phyloP scores from a whole-genome alignment of 352 stramenopile species.

The Phytophthora megakarya region DNA sequence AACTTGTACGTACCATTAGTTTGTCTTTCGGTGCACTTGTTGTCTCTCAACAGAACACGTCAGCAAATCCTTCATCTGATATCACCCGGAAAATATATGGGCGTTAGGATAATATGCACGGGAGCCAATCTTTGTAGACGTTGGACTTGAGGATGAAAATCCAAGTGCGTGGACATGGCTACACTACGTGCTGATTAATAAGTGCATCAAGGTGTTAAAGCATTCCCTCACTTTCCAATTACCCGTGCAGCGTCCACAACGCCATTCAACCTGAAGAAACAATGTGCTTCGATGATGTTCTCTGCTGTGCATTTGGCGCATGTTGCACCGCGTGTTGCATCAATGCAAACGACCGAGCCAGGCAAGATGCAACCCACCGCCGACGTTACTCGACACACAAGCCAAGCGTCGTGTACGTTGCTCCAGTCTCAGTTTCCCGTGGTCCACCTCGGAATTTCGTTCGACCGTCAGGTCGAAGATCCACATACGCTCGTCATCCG shows the following conservation, averaged over 20 bases:
- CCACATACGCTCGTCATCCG: constrained; percentile 15
- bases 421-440: constrained; percentile 23
- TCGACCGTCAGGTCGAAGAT: constrained; percentile 15
- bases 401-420: constrained; percentile 28
- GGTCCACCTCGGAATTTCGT: constrained; percentile 22
- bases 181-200: background rate
- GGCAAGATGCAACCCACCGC: constrained; percentile 9
- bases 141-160: constrained; percentile 12
- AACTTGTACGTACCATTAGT: too few relatives aligned
- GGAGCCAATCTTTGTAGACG: background rate
- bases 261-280: background rate
- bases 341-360: constrained; percentile 15
- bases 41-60: too few relatives aligned
- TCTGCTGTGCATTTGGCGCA: constrained; percentile 26
- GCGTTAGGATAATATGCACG: background rate
- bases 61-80: too few relatives aligned
- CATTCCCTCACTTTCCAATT: constrained; percentile 10
- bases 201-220: background rate
- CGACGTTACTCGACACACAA: constrained; percentile 9
- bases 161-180: constrained; percentile 4
- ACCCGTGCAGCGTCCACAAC: background rate
- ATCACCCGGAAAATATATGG: background rate
- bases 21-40: too few relatives aligned
- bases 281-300: constrained; percentile 27
- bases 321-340: constrained; percentile 32